phyloP scores from a whole-genome alignment of 768 basidiomycete genomes.

The Russula vinacea region DNA sequence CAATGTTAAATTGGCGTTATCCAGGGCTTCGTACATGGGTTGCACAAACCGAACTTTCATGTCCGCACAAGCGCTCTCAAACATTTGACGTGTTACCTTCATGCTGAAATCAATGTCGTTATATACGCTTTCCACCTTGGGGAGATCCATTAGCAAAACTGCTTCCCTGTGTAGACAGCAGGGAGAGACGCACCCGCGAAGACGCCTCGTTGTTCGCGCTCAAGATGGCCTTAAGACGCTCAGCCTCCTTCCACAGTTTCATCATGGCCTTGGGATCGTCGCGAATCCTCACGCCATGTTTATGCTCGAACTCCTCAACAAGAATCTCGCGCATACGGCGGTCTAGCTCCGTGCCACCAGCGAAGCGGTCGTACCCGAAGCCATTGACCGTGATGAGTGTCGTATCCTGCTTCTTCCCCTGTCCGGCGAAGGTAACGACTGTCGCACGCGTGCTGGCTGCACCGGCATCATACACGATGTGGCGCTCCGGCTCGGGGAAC shows the following conservation, averaged over 20 bases:
- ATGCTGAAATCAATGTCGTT: conserved; percentile 89
- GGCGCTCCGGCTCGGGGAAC: conserved; percentile 76
- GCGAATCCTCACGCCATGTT: conserved; percentile 64
- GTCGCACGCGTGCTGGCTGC: conserved; percentile 79
- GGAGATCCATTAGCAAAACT: conserved; percentile 10
- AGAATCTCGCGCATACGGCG: conserved; percentile 78
- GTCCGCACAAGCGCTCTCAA: conserved; percentile 72
- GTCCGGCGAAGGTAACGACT: conserved; percentile 59
- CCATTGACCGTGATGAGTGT: conserved; percentile 79
- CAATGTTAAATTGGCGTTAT: conserved; percentile 60
- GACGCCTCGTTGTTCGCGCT: conserved; percentile 86
- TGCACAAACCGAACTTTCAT: conserved; percentile 58
- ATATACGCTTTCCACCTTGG: conserved; percentile 79
- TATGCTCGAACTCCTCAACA: conserved; percentile 66
- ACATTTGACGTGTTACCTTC: conserved; percentile 70
- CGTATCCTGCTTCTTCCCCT: conserved; percentile 47
- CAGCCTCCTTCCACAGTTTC: conserved; percentile 92
- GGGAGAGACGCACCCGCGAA: conserved; percentile 52
- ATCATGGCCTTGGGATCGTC: conserved; percentile 83
- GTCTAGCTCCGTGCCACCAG: conserved; percentile 84
- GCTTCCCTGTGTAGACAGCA: not conserved
- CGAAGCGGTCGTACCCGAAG: conserved; percentile 72
- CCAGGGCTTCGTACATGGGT: conserved; percentile 74
- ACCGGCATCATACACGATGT: conserved; percentile 93
- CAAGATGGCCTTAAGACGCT: conserved; percentile 83